Conservation (phyloP, 1,139 yeast species). For the Pichia sp. region DNA sequence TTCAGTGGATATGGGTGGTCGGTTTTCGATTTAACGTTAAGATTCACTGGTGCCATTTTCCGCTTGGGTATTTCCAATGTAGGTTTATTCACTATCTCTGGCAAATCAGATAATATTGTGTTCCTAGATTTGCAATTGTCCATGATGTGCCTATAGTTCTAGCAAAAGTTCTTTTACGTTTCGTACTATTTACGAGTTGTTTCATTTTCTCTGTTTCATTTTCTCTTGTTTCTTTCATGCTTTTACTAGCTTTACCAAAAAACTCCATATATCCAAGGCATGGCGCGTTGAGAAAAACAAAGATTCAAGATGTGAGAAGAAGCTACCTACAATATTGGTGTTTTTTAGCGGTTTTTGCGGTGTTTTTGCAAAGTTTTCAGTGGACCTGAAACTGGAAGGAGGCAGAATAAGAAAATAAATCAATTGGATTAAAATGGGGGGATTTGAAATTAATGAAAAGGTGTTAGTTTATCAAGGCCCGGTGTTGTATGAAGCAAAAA, state of each 20-base stretch:
- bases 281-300: background rate
- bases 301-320: background rate
- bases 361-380: background rate
- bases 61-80: background rate
- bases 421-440: background rate
- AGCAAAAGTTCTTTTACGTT: too few relatives aligned
- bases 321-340: background rate
- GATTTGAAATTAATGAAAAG: constrained; percentile 13
- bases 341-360: too few relatives aligned
- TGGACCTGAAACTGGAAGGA: too few relatives aligned
- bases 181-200: background rate
- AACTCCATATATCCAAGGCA: too few relatives aligned
- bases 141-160: background rate
- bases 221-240: too few relatives aligned
- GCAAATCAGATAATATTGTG: constrained; percentile 6
- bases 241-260: too few relatives aligned
- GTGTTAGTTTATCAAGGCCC: constrained; percentile 85
- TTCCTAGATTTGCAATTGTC: background rate
- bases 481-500: constrained; percentile 79
- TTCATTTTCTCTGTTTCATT: too few relatives aligned
- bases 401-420: background rate
- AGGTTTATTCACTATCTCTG: background rate
- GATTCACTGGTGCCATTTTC: background rate
- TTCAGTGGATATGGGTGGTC: background rate
- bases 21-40: background rate